Evolutionary conservation across 1,284 basidiomycete species (phyloP).

Genomic region (Naganishia liquefaciens): DNA sequence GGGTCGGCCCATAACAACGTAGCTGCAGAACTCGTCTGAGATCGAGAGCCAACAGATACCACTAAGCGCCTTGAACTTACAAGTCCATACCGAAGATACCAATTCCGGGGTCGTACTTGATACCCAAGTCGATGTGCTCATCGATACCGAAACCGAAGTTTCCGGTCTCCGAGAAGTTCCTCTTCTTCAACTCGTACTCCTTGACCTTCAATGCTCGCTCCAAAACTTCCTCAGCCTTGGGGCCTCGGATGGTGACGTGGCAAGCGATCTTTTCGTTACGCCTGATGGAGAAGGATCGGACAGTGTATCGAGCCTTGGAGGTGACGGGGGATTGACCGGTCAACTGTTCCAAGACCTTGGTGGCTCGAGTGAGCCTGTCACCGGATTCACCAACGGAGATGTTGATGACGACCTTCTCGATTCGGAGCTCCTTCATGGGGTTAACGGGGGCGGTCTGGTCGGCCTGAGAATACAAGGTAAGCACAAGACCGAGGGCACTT

Average conservation of each 20-base stretch:
- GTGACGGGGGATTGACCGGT: slow-evolving; percentile 99
- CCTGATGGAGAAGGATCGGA: slow-evolving; percentile 98
- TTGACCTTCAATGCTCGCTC: slow-evolving; percentile 99
- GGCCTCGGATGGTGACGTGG: slow-evolving; percentile 98
- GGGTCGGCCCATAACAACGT: slow-evolving; percentile 95
- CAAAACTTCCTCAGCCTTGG: slow-evolving; percentile 99
- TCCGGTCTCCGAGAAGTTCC: slow-evolving; percentile 96
- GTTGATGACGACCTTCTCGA: slow-evolving; percentile 99
- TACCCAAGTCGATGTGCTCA: slow-evolving; percentile 98
- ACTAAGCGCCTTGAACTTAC: slow-evolving; percentile 30
- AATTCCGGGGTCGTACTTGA: slow-evolving; percentile 94
- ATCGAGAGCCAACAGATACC: neutral
- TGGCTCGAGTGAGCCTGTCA: slow-evolving; percentile 97
- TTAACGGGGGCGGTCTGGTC: slow-evolving; percentile 87
- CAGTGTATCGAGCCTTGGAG: slow-evolving; percentile 99
- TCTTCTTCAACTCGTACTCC: slow-evolving; percentile 91
- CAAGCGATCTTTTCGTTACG: slow-evolving; percentile 99
- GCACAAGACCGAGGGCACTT: too few relatives aligned
- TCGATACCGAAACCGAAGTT: slow-evolving; percentile 99
- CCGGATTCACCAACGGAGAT: slow-evolving; percentile 99
- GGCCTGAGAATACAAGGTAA: slow-evolving; percentile 60
- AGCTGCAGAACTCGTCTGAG: slow-evolving; percentile 50
- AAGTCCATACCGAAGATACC: slow-evolving; percentile 99
- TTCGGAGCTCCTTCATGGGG: slow-evolving; percentile 92
- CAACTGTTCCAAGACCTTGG: slow-evolving; percentile 99